A percentile compares a stretch with the other conserved stretches of the same genome.
Conservation (phyloP, 306 rosid genomes). For the Cucurbita pepo region DNA sequence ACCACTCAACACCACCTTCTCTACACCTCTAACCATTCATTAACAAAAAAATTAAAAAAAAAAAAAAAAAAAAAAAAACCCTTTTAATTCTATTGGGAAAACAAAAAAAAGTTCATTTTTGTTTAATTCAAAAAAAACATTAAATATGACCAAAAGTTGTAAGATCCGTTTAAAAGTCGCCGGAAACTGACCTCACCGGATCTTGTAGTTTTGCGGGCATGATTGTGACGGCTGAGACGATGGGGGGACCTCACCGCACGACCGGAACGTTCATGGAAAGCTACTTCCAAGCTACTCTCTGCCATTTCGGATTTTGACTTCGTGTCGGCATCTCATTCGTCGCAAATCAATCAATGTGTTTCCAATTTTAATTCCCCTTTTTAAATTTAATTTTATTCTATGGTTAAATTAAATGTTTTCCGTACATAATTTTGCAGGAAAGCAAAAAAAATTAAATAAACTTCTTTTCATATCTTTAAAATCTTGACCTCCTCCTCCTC, state of each 20-base stretch:
- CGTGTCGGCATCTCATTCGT: not conserved
- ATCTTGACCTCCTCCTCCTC: too few relatives aligned
- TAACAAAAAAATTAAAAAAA: too few relatives aligned
- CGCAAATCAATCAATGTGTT: not conserved
- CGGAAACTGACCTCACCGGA: too few relatives aligned
- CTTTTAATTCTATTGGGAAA: too few relatives aligned
- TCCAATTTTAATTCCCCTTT: not conserved
- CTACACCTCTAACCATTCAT: not conserved
- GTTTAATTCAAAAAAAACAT: too few relatives aligned
- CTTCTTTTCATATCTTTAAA: not conserved
- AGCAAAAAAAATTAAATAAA: not conserved
- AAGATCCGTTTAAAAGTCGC: too few relatives aligned
- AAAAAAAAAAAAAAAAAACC: too few relatives aligned
- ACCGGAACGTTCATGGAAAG: not conserved
- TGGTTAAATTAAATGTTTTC: not conserved
- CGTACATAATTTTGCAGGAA: not conserved
- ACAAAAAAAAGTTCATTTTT: too few relatives aligned
- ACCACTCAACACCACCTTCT: not conserved
- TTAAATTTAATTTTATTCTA: not conserved
- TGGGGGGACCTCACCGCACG: not conserved
- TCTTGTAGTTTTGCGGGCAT: too few relatives aligned
- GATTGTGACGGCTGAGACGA: not conserved
- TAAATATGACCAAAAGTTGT: too few relatives aligned
- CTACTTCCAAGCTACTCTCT: not conserved
- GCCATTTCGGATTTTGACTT: not conserved